Evolutionary conservation across 768 basidiomycete genomes (phyloP).

Genomic region (Rhodotorula kratochvilovae): DNA sequence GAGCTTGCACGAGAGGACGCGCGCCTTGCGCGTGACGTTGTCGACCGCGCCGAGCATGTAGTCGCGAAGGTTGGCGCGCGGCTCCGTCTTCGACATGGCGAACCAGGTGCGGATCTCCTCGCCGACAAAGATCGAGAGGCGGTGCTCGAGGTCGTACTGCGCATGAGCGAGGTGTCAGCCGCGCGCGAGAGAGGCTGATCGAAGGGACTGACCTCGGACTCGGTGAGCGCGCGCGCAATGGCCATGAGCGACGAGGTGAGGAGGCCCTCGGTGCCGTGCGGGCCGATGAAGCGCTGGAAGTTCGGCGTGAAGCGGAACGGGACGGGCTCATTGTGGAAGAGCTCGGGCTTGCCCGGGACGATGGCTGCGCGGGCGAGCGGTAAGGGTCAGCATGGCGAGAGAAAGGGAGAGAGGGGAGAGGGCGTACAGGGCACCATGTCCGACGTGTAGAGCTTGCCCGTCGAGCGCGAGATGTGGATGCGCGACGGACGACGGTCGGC

Average conservation of each 20-base stretch:
- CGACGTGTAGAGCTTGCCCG: constrained; percentile 85
- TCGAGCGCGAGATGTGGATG: constrained; percentile 82
- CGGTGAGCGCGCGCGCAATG: constrained; percentile 80
- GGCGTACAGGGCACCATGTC: constrained; percentile 74
- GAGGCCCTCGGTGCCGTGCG: constrained; percentile 81
- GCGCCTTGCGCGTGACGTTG: constrained; percentile 70
- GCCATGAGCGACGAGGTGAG: constrained; percentile 82
- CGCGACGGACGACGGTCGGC: constrained; percentile 76
- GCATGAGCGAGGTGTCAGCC: background rate
- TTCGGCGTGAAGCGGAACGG: constrained; percentile 98
- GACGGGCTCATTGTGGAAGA: constrained; percentile 75
- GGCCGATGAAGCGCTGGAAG: constrained; percentile 86
- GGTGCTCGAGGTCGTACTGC: constrained; percentile 87
- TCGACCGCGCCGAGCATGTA: constrained; percentile 58
- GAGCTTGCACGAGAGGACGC: constrained; percentile 75
- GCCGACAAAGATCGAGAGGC: constrained; percentile 80
- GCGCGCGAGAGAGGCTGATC: background rate
- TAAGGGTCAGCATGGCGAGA: background rate
- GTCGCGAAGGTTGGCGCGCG: constrained; percentile 51
- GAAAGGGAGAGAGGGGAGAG: background rate
- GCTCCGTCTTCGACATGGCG: constrained; percentile 57
- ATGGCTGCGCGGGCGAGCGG: constrained; percentile 29
- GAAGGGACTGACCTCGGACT: constrained; percentile 69
- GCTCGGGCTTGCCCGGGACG: constrained; percentile 55
- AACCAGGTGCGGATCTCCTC: constrained; percentile 84